phyloP scores from a whole-genome alignment of 768 basidiomycete species.

The Artomyces pyxidatus region DNA sequence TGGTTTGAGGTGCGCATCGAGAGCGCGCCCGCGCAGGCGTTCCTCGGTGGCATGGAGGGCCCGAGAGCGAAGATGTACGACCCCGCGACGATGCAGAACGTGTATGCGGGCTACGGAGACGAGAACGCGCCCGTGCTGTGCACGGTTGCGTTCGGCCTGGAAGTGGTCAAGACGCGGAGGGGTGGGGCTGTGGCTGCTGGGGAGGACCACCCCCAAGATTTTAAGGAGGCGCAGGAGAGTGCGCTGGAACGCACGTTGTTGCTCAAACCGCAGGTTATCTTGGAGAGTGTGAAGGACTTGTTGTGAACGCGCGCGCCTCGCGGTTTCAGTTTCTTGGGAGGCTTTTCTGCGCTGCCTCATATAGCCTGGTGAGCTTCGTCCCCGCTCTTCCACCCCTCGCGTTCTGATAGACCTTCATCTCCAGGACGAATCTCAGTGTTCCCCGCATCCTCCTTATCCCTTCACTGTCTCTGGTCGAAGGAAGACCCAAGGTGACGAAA shows the following conservation, averaged over 20 bases:
- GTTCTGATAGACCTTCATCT: too few species aligned
- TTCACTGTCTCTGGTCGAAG: too few species aligned
- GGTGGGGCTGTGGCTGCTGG: conserved; percentile 5
- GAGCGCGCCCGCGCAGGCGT: neutral
- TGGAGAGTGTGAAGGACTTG: conserved; percentile 18
- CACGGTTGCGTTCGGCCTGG: conserved; percentile 12
- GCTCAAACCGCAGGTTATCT: conserved; percentile 16
- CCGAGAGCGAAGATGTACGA: conserved; percentile 5
- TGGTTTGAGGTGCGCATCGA: conserved; percentile 22
- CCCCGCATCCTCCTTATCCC: too few species aligned
- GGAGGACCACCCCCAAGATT: conserved; percentile 6
- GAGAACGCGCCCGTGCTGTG: conserved; percentile 13
- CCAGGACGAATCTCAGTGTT: too few species aligned
- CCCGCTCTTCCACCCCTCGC: too few species aligned
- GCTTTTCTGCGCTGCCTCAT: too few species aligned
- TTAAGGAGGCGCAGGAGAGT: conserved; percentile 5
- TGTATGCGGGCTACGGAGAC: conserved; percentile 14
- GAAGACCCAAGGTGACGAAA: too few species aligned
- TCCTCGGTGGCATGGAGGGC: neutral
- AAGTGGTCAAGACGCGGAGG: conserved; percentile 12
- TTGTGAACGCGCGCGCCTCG: conserved; percentile 11
- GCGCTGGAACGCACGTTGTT: conserved; percentile 14
- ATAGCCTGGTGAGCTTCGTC: too few species aligned
- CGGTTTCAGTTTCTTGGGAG: too few species aligned
- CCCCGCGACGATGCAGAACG: conserved; percentile 11